Percentiles rank a stretch among this genome's conserved stretches.
These are phyloP conservation scores for Solanum sitiens DNA, from an alignment of 257 asterid species.

Conservation along the genomic window DNA sequence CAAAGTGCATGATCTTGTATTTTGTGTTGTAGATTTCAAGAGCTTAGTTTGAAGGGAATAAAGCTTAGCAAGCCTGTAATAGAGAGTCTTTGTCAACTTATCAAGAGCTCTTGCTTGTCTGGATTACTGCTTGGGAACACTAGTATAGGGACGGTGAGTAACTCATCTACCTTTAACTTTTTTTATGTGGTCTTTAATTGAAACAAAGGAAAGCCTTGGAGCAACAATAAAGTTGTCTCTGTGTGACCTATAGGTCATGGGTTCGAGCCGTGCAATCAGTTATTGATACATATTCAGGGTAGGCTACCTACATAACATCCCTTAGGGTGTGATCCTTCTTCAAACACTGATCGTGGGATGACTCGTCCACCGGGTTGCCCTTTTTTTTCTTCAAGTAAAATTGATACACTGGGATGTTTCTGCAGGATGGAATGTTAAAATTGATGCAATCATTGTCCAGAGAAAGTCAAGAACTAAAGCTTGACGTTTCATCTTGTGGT, in stretches of 20 bases:
- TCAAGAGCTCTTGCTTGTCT: constrained; percentile 53
- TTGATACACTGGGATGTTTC: constrained; percentile 7
- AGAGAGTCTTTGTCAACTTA: constrained; percentile 67
- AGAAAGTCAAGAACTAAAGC: constrained; percentile 63
- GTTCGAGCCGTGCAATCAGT: background rate
- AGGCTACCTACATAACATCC: background rate
- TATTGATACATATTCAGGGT: background rate
- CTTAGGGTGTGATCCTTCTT: background rate
- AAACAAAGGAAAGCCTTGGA: background rate
- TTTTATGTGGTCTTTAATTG: background rate
- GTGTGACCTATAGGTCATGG: background rate
- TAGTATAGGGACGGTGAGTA: constrained; percentile 37
- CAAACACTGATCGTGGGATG: background rate
- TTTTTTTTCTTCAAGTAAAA: background rate
- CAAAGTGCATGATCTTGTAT: background rate
- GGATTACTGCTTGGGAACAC: constrained; percentile 74
- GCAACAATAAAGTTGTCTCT: background rate
- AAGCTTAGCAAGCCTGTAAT: constrained; percentile 73
- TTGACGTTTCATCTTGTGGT: constrained; percentile 68
- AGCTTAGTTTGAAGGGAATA: constrained; percentile 66
- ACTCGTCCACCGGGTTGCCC: background rate
- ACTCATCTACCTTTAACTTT: background rate
- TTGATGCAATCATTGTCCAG: constrained; percentile 59
- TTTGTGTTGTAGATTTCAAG: constrained; percentile 54
- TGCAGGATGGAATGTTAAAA: constrained; percentile 69